phyloP scores from a whole-genome alignment of 495 filamentous ascomycete genomes.

The Hypomontagnella monticulosa region DNA sequence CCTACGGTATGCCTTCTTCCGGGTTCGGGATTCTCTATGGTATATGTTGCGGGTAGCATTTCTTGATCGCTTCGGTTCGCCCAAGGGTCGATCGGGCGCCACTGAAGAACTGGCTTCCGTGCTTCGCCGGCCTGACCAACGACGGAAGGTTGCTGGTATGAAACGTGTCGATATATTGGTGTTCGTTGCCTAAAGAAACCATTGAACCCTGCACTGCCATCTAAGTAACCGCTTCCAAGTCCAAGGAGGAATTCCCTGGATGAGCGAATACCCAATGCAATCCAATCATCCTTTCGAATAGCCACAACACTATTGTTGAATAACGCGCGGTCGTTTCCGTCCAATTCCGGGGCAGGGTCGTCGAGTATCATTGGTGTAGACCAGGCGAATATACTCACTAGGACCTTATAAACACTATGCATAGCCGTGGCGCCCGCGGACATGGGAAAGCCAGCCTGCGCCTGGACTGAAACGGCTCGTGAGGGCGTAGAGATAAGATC shows the following conservation, averaged over 20 bases:
- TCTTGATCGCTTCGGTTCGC: conserved; percentile 41
- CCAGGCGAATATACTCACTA: conserved; percentile 55
- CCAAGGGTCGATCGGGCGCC: conserved; percentile 55
- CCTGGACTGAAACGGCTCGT: conserved; percentile 41
- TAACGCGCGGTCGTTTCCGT: conserved; percentile 48
- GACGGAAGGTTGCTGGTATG: conserved; percentile 47
- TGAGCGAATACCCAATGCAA: conserved; percentile 51
- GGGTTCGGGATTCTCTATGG: conserved; percentile 47
- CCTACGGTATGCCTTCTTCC: conserved; percentile 59
- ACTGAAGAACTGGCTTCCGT: conserved; percentile 56
- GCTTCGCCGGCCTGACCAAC: conserved; percentile 45
- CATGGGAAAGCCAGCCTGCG: conserved; percentile 41
- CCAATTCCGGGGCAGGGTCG: conserved; percentile 46
- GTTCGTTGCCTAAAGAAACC: conserved; percentile 58
- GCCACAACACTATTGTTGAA: conserved; percentile 45
- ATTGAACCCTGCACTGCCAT: conserved; percentile 50
- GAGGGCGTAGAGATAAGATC: conserved; percentile 53
- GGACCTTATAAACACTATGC: conserved; percentile 58
- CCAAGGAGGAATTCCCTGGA: conserved; percentile 56
- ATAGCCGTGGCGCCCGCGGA: conserved; percentile 49
- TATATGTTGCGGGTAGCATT: conserved; percentile 44
- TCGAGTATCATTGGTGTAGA: conserved; percentile 57
- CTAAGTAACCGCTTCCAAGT: conserved; percentile 56
- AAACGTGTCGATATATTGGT: conserved; percentile 46
- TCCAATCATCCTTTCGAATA: conserved; percentile 55